Evolutionary conservation across 2,329 filamentous ascomycete genomes (phyloP).

Genomic region (Venturia effusa): DNA sequence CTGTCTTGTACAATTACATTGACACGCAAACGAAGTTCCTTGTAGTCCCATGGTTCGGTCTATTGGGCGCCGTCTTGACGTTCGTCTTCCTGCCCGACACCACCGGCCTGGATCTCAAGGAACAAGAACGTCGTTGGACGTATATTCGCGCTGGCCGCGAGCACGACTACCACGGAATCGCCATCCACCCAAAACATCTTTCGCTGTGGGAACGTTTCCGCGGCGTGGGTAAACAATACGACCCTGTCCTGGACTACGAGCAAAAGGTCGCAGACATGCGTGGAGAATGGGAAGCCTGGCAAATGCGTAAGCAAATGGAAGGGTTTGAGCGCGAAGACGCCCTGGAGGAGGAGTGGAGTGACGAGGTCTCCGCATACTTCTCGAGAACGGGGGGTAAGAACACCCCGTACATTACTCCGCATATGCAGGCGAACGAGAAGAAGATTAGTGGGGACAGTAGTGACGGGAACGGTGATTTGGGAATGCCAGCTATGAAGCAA

Average conservation of each 20-base stretch:
- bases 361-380: slow-evolving; percentile 9
- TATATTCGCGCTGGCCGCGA: slow-evolving; percentile 72
- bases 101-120: slow-evolving; percentile 90
- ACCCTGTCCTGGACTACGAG: slow-evolving; percentile 72
- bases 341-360: slow-evolving; percentile 19
- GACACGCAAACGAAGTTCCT: slow-evolving; percentile 74
- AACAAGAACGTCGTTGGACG: slow-evolving; percentile 88
- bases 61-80: slow-evolving; percentile 74
- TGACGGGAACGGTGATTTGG: background rate
- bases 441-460: background rate
- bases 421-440: slow-evolving; percentile 10
- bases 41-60: slow-evolving; percentile 91
- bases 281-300: slow-evolving; percentile 42
- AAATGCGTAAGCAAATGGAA: slow-evolving; percentile 40
- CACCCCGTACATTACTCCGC: slow-evolving; percentile 3
- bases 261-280: slow-evolving; percentile 77
- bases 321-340: slow-evolving; percentile 25
- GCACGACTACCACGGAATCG: slow-evolving; percentile 82
- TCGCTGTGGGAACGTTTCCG: slow-evolving; percentile 76
- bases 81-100: slow-evolving; percentile 88
- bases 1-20: slow-evolving; percentile 93
- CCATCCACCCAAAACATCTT: slow-evolving; percentile 80
- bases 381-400: slow-evolving; percentile 2
- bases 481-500: background rate
- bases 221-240: slow-evolving; percentile 70